Evolutionary conservation across 345 rosid genomes (phyloP), one percentile per base, ranked within the genome.

Genomic region (Moringa oleifera): DNA sequence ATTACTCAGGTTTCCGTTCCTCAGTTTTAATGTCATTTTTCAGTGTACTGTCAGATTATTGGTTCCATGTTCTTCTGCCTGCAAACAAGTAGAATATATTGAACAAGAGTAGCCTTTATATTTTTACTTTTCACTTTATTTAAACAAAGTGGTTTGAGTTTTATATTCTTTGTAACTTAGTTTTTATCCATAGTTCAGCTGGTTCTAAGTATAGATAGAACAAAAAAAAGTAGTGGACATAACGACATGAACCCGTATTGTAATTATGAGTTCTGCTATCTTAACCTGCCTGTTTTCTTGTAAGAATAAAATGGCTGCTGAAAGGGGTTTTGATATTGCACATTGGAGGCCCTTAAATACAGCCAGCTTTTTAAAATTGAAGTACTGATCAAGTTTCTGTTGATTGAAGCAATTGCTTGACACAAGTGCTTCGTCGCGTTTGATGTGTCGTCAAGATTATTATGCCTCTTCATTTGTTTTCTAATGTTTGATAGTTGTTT

Each of bases 1-100:
- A 82, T 94, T 28, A 88, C 85, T 72, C 96, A 94, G 99, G 98
- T 87, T 57, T 61, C 51, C 20, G 2, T 47, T 4, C 23, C 61
- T 60, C 20, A n/a, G 0, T 36, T 51, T 62, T 21, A 51, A 18
- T 51, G 20, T 51, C 25, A 49, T 24, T 18, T 41, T 11, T 41
- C 2, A 41, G 12, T 4, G 12, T 41, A 16, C 1, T 41, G 17
- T 28, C 47, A 41, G 47, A 41, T 41, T 41, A 41, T 41, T 28
- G 6, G 47, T 16, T 41, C 12, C 17, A 4, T 7, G 2, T 41
- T 41, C 47, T 41, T 41, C 47, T 41, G 33, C 12, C 9, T 11
- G 13, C 47, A 41, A 5, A 16, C 47, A 41, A 41, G 47, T 11
- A 28, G 3, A 28, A 28, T 28, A 8, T 28, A n/a, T n/a, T 33